Conservation (phyloP, 345 rosid genomes). For the Eucalyptus grandis region DNA sequence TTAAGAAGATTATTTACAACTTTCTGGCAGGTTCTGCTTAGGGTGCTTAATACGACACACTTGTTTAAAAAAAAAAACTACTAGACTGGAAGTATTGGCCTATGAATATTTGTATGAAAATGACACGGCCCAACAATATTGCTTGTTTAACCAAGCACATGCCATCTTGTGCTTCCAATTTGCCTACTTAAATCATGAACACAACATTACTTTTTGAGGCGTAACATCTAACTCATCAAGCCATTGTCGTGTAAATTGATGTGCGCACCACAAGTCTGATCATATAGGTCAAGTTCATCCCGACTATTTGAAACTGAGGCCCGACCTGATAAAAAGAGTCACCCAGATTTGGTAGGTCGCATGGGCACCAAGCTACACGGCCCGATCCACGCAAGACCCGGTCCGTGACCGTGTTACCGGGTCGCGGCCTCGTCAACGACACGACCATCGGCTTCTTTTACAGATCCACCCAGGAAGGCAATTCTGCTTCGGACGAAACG, state of each 20-base stretch:
- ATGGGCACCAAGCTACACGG: not conserved
- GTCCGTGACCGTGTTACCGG: not conserved
- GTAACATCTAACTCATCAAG: not conserved
- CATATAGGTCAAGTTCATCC: not conserved
- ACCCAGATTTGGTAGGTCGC: not conserved
- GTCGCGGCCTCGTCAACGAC: not conserved
- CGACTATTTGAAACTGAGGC: not conserved
- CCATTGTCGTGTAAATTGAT: not conserved
- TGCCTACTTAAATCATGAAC: not conserved
- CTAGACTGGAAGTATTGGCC: not conserved
- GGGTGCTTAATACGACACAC: no score
- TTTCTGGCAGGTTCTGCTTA: no score
- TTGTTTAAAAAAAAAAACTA: no score
- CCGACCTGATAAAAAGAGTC: not conserved
- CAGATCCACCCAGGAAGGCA: not conserved
- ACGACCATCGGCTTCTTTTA: not conserved
- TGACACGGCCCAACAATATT: rapidly evolving
- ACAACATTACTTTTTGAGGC: not conserved
- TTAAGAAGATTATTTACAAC: not conserved
- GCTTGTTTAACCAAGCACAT: not conserved
- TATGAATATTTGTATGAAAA: not conserved
- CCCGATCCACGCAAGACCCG: not conserved
- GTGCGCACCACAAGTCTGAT: rapidly evolving
- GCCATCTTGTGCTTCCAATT: not conserved
- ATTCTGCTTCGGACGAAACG: not conserved